Evolutionary conservation across 1,284 basidiomycete genomes (phyloP), one percentile per base, ranked within the genome.

Genomic region (Cerrena zonata): DNA sequence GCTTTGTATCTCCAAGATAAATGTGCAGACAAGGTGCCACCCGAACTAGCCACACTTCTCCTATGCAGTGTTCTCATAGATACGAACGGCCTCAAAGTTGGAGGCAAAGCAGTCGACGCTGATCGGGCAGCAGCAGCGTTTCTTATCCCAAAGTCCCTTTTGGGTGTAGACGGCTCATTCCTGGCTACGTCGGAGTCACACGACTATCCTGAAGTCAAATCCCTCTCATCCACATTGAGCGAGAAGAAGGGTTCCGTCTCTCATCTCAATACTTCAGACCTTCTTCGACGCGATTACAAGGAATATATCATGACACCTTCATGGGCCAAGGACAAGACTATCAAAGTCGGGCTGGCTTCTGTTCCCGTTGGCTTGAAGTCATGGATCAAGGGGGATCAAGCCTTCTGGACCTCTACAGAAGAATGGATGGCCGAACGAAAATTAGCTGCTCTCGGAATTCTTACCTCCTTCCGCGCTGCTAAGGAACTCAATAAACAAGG

Each of bases 271-370:
- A 82, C 84, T 0, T 73, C 79, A 45, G 91, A 97, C 60, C 79
- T 97, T 24, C 76, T 98, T 3, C 75, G 88, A 18, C 74, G 95
- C 18, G 95, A 98, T 68, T 99, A 94, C 76, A 98, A 99, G 67
- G 84, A 94, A 61, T 94, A 92, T 64, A 60, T 64, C 2, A 71
- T 79, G 58, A 65, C 67, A 2, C 76, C 79, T 0, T 60, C 65
- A 18, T 73, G 69, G 69, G 63, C 64, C 5, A 53, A 65, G 11
- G 64, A 66, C 46, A 63, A 59, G 39, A 67, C 69, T 23, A 59
- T 73, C 13, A 70, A 71, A 44, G 73, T 79, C 3, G 93, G 94
- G 1, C 71, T 96, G 12, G 80, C 89, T 2, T 88, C 90, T 1
- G 87, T 95, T 2, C 92, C 91, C 1, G 60, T 88, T 2, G 72